Base-by-base conservation (phyloP, 1,284 basidiomycete genomes). In the Ceratobasidium sp. region DNA sequence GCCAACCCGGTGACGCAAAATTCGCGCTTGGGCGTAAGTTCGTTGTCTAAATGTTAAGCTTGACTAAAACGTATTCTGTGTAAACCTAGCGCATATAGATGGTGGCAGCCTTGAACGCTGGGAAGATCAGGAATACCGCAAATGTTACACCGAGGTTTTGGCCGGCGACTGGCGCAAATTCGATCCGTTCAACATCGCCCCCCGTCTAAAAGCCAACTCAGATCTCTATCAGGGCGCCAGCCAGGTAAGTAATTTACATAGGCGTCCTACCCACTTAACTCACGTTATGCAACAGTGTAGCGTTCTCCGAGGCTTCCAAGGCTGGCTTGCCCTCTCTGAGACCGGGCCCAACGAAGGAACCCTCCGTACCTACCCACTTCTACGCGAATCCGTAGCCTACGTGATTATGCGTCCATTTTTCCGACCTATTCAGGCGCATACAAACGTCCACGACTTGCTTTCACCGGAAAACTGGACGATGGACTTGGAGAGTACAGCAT, bases 401-500 rank as follows among this genome's bases (percentile, higher is more conserved):
- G 90, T 90, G 78, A 92, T 96, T 33, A 87, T 97, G 2, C 89
- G 95, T 1, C 95, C 95, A 0, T 94, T 97, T 87, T 96, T 97
- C 89, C 87, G 86, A 28, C 89, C 87, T 2, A 84, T 85, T 46
- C 64, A 76, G n/a, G n/a, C n/a, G n/a, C n/a, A n/a, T n/a, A n/a
- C n/a, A 23, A 52, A 52, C 10, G 85, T 88, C 20, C 81, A 86
- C 12, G 59, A 40, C 42, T 59, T 0, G 3, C 13, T 1, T 46
- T 57, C 3, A n/a, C 33, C 70, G 56, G 20, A n/a, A 52, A 52
- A 33, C 10, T 65, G 69, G 17, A 50, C 54, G 9, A 42, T 23
- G n/a, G 23, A 28, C 23, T 4, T 12, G 20, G 23, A 33, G 26
- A 67, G 17, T 71, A 44, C 44, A 46, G n/a, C 38, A 9, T 33